A percentile compares a stretch with the other conserved stretches of the same genome.
These are phyloP conservation scores for Jasminum sambac DNA, from an alignment of 257 asterid genomes.

Conservation along the genomic window DNA sequence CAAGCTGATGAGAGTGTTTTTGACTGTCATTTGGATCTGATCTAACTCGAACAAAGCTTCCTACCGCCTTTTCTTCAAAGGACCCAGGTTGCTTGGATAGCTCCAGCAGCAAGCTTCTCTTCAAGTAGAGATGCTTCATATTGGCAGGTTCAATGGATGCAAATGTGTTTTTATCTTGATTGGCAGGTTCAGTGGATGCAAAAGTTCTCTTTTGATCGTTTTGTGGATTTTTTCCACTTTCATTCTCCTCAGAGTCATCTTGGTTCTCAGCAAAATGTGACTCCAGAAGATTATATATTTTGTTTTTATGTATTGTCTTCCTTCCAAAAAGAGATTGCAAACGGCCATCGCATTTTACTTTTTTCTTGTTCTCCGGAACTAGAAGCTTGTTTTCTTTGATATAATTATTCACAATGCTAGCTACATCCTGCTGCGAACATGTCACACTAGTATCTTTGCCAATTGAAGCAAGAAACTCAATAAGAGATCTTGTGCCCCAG, in stretches of 20 bases:
- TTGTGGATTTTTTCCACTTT: conserved; percentile 32
- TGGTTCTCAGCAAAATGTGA: conserved; percentile 55
- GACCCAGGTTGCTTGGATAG: conserved; percentile 54
- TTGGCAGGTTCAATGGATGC: conserved; percentile 67
- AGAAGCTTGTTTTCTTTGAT: conserved; percentile 48
- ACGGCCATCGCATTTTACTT: conserved; percentile 49
- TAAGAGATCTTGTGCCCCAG: conserved; percentile 78
- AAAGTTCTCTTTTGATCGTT: conserved; percentile 17
- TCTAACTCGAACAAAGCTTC: conserved; percentile 66
- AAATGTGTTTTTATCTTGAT: conserved; percentile 28
- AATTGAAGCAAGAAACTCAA: conserved; percentile 60
- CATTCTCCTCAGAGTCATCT: conserved; percentile 55
- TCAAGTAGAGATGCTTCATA: conserved; percentile 71
- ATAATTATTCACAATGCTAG: conserved; percentile 48
- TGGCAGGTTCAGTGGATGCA: conserved; percentile 18
- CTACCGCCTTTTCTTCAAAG: conserved; percentile 64
- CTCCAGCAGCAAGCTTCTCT: conserved; percentile 56
- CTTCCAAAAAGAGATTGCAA: conserved; percentile 51
- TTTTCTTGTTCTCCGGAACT: conserved; percentile 49
- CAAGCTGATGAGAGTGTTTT: conserved; percentile 50
- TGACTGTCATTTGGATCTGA: conserved; percentile 45
- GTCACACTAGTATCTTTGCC: conserved; percentile 51
- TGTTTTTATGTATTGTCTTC: conserved; percentile 35
- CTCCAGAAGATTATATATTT: conserved; percentile 55
- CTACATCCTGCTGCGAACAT: conserved; percentile 54